phyloP scores from a whole-genome alignment of 1,284 basidiomycete species.

The Papiliotrema laurentii region DNA sequence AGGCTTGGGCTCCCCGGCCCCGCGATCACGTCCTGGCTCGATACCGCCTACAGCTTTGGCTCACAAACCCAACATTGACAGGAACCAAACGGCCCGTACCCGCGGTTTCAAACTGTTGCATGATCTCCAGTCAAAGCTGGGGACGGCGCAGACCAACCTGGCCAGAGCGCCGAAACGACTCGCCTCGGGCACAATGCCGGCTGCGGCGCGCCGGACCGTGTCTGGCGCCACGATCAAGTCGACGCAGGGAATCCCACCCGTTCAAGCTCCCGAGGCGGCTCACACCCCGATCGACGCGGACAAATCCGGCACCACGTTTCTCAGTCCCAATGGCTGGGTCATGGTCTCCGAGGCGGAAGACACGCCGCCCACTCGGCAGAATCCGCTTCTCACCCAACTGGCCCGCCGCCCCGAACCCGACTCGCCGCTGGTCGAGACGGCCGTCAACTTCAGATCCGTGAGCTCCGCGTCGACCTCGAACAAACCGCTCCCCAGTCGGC shows the following conservation, averaged over 20 bases:
- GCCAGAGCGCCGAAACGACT: slow-evolving; percentile 32
- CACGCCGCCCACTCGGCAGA: slow-evolving; percentile 10
- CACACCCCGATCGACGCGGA: slow-evolving; percentile 7
- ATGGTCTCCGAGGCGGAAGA: slow-evolving; percentile 32
- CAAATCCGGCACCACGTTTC: slow-evolving; percentile 9
- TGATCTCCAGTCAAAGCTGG: slow-evolving; percentile 38
- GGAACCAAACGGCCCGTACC: slow-evolving; percentile 27
- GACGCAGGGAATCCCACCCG: too few species aligned
- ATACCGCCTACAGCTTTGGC: too few species aligned
- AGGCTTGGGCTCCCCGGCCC: too few species aligned
- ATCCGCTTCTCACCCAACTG: too few species aligned
- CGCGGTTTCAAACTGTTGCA: slow-evolving; percentile 37
- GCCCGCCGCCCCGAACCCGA: slow-evolving; percentile 23
- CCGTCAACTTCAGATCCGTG: slow-evolving; percentile 13
- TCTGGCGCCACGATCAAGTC: too few species aligned
- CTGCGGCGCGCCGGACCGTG: slow-evolving; percentile 13
- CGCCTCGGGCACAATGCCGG: slow-evolving; percentile 50
- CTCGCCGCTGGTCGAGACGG: slow-evolving; percentile 27
- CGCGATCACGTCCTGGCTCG: too few species aligned
- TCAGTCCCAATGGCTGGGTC: slow-evolving; percentile 42
- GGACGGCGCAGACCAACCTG: slow-evolving; percentile 40
- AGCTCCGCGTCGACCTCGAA: slow-evolving; percentile 22
- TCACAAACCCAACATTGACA: too few species aligned
- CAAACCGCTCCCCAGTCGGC: slow-evolving; percentile 33
- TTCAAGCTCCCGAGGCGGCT: slow-evolving; percentile 18